Evolutionary conservation across 2,329 filamentous ascomycete species (phyloP).

Genomic region (Escovopsis sp.): DNA sequence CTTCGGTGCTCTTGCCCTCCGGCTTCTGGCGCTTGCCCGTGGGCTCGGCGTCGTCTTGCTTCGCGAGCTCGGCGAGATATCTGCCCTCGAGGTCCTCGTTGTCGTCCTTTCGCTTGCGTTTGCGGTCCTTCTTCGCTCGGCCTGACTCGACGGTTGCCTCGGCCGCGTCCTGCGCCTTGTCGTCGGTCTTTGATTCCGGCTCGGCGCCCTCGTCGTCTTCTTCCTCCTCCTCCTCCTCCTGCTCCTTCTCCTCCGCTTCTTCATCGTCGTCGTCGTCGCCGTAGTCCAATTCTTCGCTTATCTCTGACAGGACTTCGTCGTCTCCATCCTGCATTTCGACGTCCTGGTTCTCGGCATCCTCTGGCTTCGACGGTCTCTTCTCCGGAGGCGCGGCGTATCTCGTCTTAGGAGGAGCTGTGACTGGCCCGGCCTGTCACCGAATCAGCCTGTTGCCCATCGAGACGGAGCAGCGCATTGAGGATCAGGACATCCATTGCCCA

Average conservation of each 20-base stretch:
- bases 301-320: slow-evolving; percentile 20
- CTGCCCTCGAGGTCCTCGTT: slow-evolving; percentile 56
- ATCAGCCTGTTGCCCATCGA: slow-evolving; percentile 1
- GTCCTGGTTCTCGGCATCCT: slow-evolving; percentile 15
- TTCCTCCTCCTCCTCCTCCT: slow-evolving; percentile 11
- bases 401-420: slow-evolving; percentile 28
- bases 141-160: slow-evolving; percentile 20
- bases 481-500: not conserved
- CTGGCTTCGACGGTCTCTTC: slow-evolving; percentile 18
- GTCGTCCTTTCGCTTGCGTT: slow-evolving; percentile 52
- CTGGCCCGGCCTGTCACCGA: slow-evolving; percentile 33
- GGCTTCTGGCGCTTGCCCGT: slow-evolving; percentile 39
- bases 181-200: slow-evolving; percentile 10
- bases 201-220: slow-evolving; percentile 22
- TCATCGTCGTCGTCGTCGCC: slow-evolving; percentile 18
- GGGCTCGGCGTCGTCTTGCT: slow-evolving; percentile 43
- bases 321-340: slow-evolving; percentile 15
- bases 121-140: slow-evolving; percentile 34
- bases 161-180: slow-evolving; percentile 20
- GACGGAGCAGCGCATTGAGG: no score
- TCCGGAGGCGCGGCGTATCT: slow-evolving; percentile 27
- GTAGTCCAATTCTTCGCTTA: slow-evolving; percentile 20
- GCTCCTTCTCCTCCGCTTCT: slow-evolving; percentile 8
- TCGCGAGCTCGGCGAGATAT: slow-evolving; percentile 51
- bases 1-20: slow-evolving; percentile 10